Evolutionary conservation across 257 asterid species (phyloP).

Genomic region (Lycium barbarum): DNA sequence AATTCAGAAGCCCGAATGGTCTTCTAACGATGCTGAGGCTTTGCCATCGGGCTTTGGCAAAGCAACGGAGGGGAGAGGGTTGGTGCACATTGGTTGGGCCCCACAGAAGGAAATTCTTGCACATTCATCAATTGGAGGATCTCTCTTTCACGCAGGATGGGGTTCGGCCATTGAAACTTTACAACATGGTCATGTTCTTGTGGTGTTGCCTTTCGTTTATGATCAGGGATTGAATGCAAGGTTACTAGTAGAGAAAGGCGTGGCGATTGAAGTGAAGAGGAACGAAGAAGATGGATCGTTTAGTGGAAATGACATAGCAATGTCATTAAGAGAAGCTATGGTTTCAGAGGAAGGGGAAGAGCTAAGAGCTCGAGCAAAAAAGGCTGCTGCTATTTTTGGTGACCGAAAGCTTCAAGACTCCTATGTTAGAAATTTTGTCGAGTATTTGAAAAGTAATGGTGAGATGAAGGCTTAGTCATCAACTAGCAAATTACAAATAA

Average conservation of each 20-base stretch:
- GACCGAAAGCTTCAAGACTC: background rate
- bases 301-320: slow-evolving; percentile 20
- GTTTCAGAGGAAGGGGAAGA: background rate
- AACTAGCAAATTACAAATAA: too few species aligned
- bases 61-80: slow-evolving; percentile 28
- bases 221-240: slow-evolving; percentile 45
- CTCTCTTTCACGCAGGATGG: slow-evolving; percentile 40
- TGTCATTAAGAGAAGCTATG: background rate
- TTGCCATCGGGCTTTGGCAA: slow-evolving; percentile 27
- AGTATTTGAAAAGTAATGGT: too few species aligned
- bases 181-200: slow-evolving; percentile 37
- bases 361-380: background rate
- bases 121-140: slow-evolving; percentile 46
- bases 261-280: slow-evolving; percentile 46
- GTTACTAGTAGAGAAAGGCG: slow-evolving; percentile 45
- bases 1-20: slow-evolving; percentile 28
- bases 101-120: slow-evolving; percentile 49
- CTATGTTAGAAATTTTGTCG: too few species aligned
- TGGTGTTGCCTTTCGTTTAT: slow-evolving; percentile 40
- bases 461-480: too few species aligned
- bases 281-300: slow-evolving; percentile 42
- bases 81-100: slow-evolving; percentile 47
- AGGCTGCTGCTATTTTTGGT: background rate
- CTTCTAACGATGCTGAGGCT: background rate
- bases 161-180: slow-evolving; percentile 42